A percentile compares a stretch with the other conserved stretches of the same genome.
phyloP scores from a whole-genome alignment of 768 basidiomycete genomes.

The Pulveroboletus sp. region DNA sequence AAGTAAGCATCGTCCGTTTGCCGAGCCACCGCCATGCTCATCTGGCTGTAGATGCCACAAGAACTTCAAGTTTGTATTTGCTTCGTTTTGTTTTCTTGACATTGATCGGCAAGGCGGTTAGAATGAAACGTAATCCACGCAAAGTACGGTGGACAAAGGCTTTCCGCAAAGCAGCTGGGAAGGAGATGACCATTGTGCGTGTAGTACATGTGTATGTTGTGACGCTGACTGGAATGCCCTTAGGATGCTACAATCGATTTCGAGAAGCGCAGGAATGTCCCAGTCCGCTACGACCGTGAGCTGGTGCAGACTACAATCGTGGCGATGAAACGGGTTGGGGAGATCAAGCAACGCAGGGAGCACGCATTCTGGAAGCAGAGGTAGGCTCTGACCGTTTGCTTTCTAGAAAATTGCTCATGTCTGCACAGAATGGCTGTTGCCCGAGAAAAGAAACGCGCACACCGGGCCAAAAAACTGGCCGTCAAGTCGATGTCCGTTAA shows the following conservation, averaged over 20 bases:
- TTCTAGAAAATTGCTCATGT: background rate
- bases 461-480: slow-evolving; percentile 64
- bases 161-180: slow-evolving; percentile 96
- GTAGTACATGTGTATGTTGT: background rate
- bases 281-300: slow-evolving; percentile 95
- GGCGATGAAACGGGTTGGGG: slow-evolving; percentile 93
- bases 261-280: slow-evolving; percentile 97
- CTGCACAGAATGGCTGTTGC: slow-evolving; percentile 77
- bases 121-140: slow-evolving; percentile 99
- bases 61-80: slow-evolving; percentile 88
- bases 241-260: slow-evolving; percentile 99
- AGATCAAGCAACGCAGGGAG: slow-evolving; percentile 89
- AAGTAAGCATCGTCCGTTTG: slow-evolving; percentile 56
- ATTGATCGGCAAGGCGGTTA: slow-evolving; percentile 28
- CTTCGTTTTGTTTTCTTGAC: background rate
- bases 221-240: background rate
- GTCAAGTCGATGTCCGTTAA: slow-evolving; percentile 54
- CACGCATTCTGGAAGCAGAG: slow-evolving; percentile 95
- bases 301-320: slow-evolving; percentile 89
- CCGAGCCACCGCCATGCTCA: slow-evolving; percentile 6
- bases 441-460: slow-evolving; percentile 72
- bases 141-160: slow-evolving; percentile 99
- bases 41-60: slow-evolving; percentile 78
- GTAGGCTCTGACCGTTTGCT: slow-evolving; percentile 33
- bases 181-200: slow-evolving; percentile 97